Evolutionary conservation across 176 grass and related monocot species (phyloP), one percentile per base, ranked within the genome.

Genomic region (Musa troglodytarum): DNA sequence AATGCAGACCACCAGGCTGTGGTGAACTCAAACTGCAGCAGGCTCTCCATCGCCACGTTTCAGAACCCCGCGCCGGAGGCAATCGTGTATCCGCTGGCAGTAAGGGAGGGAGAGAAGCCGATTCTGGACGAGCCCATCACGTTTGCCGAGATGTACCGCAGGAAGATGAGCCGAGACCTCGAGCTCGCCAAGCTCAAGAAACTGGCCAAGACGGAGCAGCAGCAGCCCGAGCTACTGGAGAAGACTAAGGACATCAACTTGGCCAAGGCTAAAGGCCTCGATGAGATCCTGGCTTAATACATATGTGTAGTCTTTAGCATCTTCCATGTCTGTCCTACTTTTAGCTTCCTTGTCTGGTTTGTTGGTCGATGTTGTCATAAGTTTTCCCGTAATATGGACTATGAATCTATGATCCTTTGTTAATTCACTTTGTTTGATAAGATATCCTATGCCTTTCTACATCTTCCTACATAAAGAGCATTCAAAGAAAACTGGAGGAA

Each of bases 1-100:
- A 98, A 93, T 49, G 90, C 90, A 0, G 90, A 98, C 14, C 94
- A 98, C 78, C 94, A 98, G 84, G 88, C 88, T 9, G 90, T 91
- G 57, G 94, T 98, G 82, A 98, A 93, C 88, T 87, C 84, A 8
- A 81, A 93, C 78, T 80, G 68, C 86, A 77, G 86, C 82, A 21
- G 90, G 56, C 82, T 98, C 53, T 91, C 90, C 10, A 82, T 98
- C 67, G 94, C 90, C 14, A 89, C 94, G 43, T 98, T 98, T 75
- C 90, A 98, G 84, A 98, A 93, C 78, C 94, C 94, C 20, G 87
- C 93, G 52, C 85, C 86, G 0, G 83, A 90, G 63, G 93, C 93
- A 4, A 79, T 50, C 52, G 90, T 97, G 67, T 93, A 90, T 75
- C 88, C 93, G 8, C 86, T 97, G 56, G 93, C 87, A 9, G 85